These are phyloP conservation scores for Annulohypoxylon truncatum DNA, from an alignment of 2,329 filamentous ascomycete genomes.

Conservation along the genomic window DNA sequence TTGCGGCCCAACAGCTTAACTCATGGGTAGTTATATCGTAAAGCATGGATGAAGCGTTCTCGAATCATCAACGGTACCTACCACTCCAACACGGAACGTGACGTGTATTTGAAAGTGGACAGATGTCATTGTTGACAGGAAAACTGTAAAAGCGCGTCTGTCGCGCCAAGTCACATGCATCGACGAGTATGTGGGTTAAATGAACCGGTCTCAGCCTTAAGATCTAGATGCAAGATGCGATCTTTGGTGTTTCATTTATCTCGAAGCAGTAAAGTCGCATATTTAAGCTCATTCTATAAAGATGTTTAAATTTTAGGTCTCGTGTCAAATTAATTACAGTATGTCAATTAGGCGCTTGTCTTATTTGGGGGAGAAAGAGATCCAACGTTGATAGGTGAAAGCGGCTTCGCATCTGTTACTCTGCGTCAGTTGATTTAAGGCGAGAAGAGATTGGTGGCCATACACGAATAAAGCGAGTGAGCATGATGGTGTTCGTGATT, in stretches of 20 bases:
- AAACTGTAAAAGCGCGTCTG: constrained; percentile 13
- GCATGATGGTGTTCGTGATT: not conserved
- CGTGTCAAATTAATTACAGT: not conserved
- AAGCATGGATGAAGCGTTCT: too few relatives aligned
- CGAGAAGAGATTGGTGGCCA: too few relatives aligned
- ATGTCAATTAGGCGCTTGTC: too few relatives aligned
- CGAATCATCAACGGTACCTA: not conserved
- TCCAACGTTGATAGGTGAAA: too few relatives aligned
- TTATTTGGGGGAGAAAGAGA: too few relatives aligned
- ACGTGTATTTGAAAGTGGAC: not conserved
- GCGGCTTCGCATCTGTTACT: too few relatives aligned
- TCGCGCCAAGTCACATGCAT: constrained; percentile 28
- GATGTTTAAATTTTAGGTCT: not conserved
- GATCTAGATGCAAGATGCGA: not conserved
- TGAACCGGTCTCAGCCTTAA: constrained; percentile 11
- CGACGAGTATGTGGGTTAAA: constrained; percentile 10
- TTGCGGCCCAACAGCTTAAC: not conserved
- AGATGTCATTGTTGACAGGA: not conserved
- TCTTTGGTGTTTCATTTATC: not conserved
- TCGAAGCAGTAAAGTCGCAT: not conserved
- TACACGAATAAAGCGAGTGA: not conserved
- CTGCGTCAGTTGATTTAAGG: too few relatives aligned
- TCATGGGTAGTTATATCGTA: not conserved
- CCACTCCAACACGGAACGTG: not conserved
- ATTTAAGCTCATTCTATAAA: not conserved